phyloP scores from a whole-genome alignment of 805 yeast species.

The Monosporozyma unispora region DNA sequence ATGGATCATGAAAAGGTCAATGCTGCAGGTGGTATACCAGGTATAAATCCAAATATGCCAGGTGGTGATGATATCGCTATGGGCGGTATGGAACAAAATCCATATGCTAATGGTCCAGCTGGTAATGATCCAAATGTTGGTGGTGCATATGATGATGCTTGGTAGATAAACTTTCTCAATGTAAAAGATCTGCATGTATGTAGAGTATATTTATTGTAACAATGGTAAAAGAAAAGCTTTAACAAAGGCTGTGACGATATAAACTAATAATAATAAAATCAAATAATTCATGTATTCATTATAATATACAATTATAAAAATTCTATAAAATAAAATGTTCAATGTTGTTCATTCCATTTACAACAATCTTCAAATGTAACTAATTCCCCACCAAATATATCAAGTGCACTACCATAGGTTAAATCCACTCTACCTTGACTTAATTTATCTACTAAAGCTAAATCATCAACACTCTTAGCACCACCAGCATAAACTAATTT shows the following conservation, averaged over 20 bases:
- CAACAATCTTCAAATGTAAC: slow-evolving; percentile 73
- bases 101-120: slow-evolving; percentile 22
- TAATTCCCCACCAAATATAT: slow-evolving; percentile 83
- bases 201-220: slow-evolving; percentile 3
- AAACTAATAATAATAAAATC: neutral
- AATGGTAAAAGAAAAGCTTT: neutral
- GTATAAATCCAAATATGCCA: slow-evolving; percentile 20
- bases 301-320: neutral
- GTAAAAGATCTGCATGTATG: slow-evolving; percentile 1
- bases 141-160: slow-evolving; percentile 26
- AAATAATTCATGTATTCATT: neutral
- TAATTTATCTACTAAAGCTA: slow-evolving; percentile 52
- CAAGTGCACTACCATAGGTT: slow-evolving; percentile 88
- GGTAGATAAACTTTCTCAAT: slow-evolving; percentile 13
- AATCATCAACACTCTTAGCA: slow-evolving; percentile 65
- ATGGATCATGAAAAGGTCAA: slow-evolving; percentile 34
- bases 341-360: slow-evolving; percentile 48
- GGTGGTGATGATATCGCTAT: slow-evolving; percentile 31
- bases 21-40: slow-evolving; percentile 33
- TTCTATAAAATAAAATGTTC: neutral
- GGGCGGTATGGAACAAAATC: slow-evolving; percentile 24
- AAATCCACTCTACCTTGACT: slow-evolving; percentile 81
- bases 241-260: neutral
- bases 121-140: slow-evolving; percentile 1
- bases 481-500: slow-evolving; percentile 97